Evolutionary conservation across 176 grass and related monocot species (phyloP), one percentile per base, ranked within the genome.

Genomic region (Carex scoparia): DNA sequence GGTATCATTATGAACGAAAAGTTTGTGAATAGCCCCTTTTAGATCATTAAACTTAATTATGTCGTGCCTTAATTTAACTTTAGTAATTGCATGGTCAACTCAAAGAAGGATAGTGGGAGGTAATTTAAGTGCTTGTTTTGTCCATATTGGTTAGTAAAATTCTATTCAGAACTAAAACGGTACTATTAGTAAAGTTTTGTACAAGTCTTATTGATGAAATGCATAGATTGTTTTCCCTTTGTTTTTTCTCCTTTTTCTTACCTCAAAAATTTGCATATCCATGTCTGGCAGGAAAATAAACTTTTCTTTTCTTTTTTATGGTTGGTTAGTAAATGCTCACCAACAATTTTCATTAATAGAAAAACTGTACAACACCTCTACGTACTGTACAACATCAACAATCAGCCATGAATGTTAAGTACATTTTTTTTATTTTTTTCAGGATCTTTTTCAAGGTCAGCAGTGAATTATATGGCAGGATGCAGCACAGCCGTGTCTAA

Each of bases 391-490:
- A 40, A 40, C 38, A 40, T 6, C 38, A 40, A 40, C 38, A 40
- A 40, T 40, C 38, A 40, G 4, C 23, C 23, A 28, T 76, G 46
- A 76, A 82, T 72, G 13, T 19, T 65, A 19, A 44, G 80, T 75
- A 88, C 74, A 37, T 42, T 28, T 27, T 46, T 78, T 2, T 23
- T 23, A 23, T 23, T 19, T 13, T 61, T 58, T 75, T 40, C 75
- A 99, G 96, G 96, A 23, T 95, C 91, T 63, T 99, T 99, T 89
- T 95, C 96, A 0, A 85, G 96, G n/a, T 99, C 96, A 2, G 93
- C 96, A 5, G 96, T 99, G 27, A 99, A 99, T 87, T 94, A 84
- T 70, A 94, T 99, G 90, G 91, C 96, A 63, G 96, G 96, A 55
- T 99, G 93, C 88, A 31, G 75, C 56, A 99, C 93, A 81, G 77